Evolutionary conservation across 225 moss, liverwort and hornwort genomes (phyloP).

Genomic region (Lunularia cruciata): DNA sequence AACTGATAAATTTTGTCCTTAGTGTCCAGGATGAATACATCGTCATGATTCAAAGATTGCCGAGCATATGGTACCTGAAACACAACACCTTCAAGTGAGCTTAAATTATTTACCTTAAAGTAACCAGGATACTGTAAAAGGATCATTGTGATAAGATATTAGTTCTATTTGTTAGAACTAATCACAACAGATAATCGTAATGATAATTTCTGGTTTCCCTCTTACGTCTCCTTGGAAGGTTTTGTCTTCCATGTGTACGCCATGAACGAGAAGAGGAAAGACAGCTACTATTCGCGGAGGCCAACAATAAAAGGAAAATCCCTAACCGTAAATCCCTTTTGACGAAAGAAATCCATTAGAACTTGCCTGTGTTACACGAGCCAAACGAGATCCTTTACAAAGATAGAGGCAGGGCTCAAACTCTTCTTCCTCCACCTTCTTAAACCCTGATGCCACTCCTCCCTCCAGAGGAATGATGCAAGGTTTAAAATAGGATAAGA

Average conservation of each 20-base stretch:
- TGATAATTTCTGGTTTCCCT: no score
- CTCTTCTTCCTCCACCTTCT: slow-evolving; percentile 58
- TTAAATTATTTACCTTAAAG: no score
- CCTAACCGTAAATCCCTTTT: no score
- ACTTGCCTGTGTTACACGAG: slow-evolving; percentile 77
- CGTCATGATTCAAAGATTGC: slow-evolving; percentile 91
- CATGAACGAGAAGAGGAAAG: no score
- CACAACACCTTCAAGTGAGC: not conserved
- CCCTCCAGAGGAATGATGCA: slow-evolving; percentile 92
- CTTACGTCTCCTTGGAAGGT: no score
- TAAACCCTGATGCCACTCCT: slow-evolving; percentile 83
- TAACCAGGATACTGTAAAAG: no score
- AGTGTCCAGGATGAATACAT: slow-evolving; percentile 89
- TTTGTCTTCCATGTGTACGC: no score
- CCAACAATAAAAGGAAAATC: no score
- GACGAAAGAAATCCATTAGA: not conserved
- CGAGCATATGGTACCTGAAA: slow-evolving; percentile 81
- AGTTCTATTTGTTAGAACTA: no score
- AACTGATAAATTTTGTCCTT: slow-evolving; percentile 80
- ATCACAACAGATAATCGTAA: no score
- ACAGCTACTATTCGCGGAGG: no score
- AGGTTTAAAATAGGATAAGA: slow-evolving; percentile 93
- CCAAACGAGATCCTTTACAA: slow-evolving; percentile 77
- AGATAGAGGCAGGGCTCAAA: slow-evolving; percentile 67
- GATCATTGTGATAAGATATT: no score